phyloP scores from a whole-genome alignment of 352 stramenopile genomes.

The Phytophthora foliorum region DNA sequence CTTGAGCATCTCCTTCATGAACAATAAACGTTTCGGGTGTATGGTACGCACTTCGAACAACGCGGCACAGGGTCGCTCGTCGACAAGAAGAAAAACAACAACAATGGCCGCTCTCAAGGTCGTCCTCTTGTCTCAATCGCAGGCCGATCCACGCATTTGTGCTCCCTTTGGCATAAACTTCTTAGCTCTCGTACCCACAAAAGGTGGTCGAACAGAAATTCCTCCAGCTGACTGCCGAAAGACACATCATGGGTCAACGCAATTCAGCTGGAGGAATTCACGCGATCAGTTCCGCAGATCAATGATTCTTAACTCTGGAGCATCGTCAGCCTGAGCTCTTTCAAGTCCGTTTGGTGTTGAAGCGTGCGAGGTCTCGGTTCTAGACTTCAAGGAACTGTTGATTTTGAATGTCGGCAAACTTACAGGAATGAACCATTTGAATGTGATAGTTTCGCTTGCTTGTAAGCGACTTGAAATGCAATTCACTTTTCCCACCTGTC shows the following conservation, averaged over 20 bases:
- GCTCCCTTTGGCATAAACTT: too few species aligned
- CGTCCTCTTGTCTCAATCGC: not conserved
- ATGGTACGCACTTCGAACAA: not conserved
- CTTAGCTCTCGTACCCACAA: too few species aligned
- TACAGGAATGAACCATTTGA: too few species aligned
- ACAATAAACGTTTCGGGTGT: not conserved
- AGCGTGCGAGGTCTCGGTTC: not conserved
- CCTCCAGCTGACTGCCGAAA: too few species aligned
- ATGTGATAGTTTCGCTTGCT: too few species aligned
- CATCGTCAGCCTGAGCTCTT: not conserved
- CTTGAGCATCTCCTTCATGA: not conserved
- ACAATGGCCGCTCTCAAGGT: not conserved
- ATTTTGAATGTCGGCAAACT: too few species aligned
- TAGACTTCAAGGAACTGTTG: too few species aligned
- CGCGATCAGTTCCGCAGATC: not conserved
- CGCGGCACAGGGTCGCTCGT: not conserved
- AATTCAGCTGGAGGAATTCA: not conserved
- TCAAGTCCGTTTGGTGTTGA: not conserved
- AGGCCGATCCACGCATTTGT: not conserved
- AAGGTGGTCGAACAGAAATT: too few species aligned
- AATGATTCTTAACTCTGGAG: not conserved
- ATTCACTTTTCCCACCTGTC: too few species aligned
- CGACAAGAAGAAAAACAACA: not conserved
- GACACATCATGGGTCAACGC: too few species aligned
- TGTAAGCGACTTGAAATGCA: too few species aligned